These are phyloP conservation scores for Acanthochlamys bracteata DNA, from an alignment of 106 monocot species.

Conservation along the genomic window DNA sequence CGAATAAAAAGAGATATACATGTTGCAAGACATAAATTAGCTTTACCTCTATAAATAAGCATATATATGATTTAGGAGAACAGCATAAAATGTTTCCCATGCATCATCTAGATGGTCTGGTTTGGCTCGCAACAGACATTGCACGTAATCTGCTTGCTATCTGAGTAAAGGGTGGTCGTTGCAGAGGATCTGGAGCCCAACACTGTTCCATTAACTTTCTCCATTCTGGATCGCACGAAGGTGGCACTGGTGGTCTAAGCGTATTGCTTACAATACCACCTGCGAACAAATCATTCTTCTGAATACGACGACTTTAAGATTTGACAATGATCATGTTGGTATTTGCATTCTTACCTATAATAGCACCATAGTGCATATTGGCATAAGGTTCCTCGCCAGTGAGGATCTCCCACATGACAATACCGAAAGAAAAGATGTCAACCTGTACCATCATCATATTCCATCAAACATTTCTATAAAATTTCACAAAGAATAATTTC, in stretches of 20 bases:
- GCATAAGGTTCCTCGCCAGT: conserved; percentile 92
- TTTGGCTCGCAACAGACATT: conserved; percentile 69
- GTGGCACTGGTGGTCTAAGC: conserved; percentile 62
- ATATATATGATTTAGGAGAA: too few relatives aligned
- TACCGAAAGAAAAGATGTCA: conserved; percentile 93
- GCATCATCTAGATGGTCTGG: conserved; percentile 29
- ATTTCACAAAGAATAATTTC: too few relatives aligned
- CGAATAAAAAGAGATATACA: too few relatives aligned
- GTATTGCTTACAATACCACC: conserved; percentile 94
- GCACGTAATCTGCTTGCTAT: conserved; percentile 52
- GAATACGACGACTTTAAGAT: not conserved
- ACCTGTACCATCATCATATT: conserved; percentile 36
- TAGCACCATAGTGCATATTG: conserved; percentile 91
- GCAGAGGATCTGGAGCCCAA: conserved; percentile 76
- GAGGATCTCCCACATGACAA: conserved; percentile 99
- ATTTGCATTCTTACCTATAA: conserved; percentile 56
- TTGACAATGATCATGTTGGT: not conserved
- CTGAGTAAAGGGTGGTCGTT: conserved; percentile 80
- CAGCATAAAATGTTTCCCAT: too few relatives aligned
- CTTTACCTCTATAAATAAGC: too few relatives aligned
- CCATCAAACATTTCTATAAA: not conserved
- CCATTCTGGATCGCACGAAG: conserved; percentile 75
- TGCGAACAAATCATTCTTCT: conserved; percentile 14
- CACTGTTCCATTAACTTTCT: conserved; percentile 87
- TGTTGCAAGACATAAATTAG: too few relatives aligned